These are phyloP conservation scores for Aspergillus vadensis DNA, from an alignment of 2,329 filamentous ascomycete species.

Conservation along the genomic window DNA sequence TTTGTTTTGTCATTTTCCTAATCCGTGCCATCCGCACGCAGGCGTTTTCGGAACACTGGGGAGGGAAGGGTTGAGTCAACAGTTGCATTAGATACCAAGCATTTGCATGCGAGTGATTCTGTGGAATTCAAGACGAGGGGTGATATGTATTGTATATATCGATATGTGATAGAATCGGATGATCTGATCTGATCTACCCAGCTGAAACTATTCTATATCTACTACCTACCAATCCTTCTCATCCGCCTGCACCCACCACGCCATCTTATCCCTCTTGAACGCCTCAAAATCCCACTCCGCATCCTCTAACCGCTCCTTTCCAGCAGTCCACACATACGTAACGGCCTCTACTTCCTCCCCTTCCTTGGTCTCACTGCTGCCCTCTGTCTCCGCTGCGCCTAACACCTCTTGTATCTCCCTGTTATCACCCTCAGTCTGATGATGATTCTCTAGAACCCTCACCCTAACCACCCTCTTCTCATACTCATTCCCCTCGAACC, in stretches of 20 bases:
- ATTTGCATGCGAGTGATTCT: constrained; percentile 14
- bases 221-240: constrained; percentile 44
- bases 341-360: constrained; percentile 55
- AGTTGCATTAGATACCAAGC: constrained; percentile 28
- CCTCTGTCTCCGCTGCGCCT: constrained; percentile 39
- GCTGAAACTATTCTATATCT: background rate
- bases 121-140: background rate
- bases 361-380: constrained; percentile 48
- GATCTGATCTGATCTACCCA: background rate
- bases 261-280: constrained; percentile 75
- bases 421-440: constrained; percentile 21
- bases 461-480: constrained; percentile 54
- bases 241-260: constrained; percentile 56
- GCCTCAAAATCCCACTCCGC: constrained; percentile 85
- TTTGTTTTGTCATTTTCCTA: constrained; percentile 7
- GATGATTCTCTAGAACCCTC: constrained; percentile 38
- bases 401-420: constrained; percentile 12
- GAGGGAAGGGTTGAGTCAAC: background rate
- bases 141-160: background rate
- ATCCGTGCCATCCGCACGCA: background rate
- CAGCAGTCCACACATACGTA: constrained; percentile 65
- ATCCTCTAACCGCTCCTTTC: constrained; percentile 60
- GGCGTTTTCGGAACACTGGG: background rate
- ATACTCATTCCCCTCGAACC: constrained; percentile 81
- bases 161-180: background rate